Percentiles rank a stretch among this genome's conserved stretches.
Conservation (phyloP, 2,329 filamentous ascomycete species). For the Colletotrichum euphorbiae region DNA sequence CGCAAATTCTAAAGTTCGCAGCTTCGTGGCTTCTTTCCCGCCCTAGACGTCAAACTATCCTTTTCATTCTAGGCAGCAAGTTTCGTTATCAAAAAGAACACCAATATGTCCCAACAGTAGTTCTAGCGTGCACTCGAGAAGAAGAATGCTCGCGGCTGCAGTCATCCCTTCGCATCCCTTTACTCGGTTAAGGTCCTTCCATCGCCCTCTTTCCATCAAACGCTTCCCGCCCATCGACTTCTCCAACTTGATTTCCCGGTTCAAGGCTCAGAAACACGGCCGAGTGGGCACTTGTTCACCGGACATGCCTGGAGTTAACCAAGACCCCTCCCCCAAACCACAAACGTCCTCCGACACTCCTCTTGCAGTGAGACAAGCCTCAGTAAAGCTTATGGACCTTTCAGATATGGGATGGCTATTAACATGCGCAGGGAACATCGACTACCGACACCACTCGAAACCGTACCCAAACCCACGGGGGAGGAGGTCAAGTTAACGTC, state of each 20-base stretch:
- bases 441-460: background rate
- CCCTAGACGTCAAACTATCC: background rate
- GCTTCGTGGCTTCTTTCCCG: background rate
- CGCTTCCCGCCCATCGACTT: conserved; percentile 1
- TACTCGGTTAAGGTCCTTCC: background rate
- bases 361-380: conserved; percentile 34
- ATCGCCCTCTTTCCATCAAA: background rate
- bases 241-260: background rate
- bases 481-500: conserved; percentile 8
- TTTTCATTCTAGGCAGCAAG: background rate
- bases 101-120: conserved; percentile 23
- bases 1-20: background rate
- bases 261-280: background rate
- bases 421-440: conserved; percentile 7
- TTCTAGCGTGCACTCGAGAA: conserved; percentile 24
- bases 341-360: conserved; percentile 27
- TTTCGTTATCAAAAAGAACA: conserved; percentile 7
- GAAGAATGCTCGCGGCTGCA: conserved; percentile 23
- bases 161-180: background rate
- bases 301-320: conserved; percentile 31
- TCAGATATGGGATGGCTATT: background rate
- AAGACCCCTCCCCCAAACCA: conserved; percentile 23
- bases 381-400: background rate
- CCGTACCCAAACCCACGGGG: background rate
- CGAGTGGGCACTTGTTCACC: conserved; percentile 10